Evolutionary conservation across 176 grass and related monocot genomes (phyloP).

Genomic region (Cocos nucifera): DNA sequence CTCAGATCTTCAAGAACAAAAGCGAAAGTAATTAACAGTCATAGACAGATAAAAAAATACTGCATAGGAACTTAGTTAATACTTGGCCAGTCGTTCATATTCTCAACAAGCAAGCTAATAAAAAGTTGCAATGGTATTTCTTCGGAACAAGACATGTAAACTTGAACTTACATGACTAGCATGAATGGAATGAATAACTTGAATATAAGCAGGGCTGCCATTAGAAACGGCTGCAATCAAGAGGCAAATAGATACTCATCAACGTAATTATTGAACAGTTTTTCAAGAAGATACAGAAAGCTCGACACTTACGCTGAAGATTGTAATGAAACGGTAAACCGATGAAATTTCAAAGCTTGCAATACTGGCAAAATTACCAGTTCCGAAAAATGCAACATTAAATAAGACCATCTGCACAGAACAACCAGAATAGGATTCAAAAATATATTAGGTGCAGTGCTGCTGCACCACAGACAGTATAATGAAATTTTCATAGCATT

Average conservation of each 20-base stretch:
- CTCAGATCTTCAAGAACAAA: no score
- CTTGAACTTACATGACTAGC: conserved; percentile 84
- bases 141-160: no score
- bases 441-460: neutral
- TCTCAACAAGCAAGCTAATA: no score
- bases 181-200: conserved; percentile 98
- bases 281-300: conserved; percentile 15
- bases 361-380: conserved; percentile 98
- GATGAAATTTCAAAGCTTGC: conserved; percentile 99
- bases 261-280: neutral
- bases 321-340: conserved; percentile 95
- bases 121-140: no score
- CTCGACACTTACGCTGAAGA: conserved; percentile 72
- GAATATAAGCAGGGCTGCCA: conserved; percentile 92
- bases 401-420: conserved; percentile 73
- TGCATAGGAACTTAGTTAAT: no score
- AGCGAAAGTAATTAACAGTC: no score
- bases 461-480: neutral
- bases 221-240: conserved; percentile 82
- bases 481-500: neutral
- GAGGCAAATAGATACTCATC: conserved; percentile 9
- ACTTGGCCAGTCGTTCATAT: no score
- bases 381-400: conserved; percentile 96
- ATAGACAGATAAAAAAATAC: no score
- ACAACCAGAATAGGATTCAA: conserved; percentile 10